Conservation (phyloP, 169 alveolate species). For the Cytauxzoon felis region DNA sequence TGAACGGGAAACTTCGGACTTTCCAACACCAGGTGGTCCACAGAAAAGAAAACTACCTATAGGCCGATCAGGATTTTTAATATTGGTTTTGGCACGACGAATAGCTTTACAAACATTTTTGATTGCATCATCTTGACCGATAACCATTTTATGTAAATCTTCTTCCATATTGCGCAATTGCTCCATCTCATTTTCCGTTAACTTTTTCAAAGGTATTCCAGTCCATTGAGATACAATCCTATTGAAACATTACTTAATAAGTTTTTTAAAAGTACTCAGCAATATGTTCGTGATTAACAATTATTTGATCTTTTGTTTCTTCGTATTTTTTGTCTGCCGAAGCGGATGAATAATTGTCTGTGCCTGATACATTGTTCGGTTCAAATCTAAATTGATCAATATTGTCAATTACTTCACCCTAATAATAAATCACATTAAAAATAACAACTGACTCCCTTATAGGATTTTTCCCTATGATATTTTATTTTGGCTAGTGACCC, state of each 20-base stretch:
- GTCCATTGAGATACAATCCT: slow-evolving; percentile 54
- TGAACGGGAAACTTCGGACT: slow-evolving; percentile 84
- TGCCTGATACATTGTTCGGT: background rate
- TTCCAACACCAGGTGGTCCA: slow-evolving; percentile 88
- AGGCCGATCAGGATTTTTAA: slow-evolving; percentile 83
- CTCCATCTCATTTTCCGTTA: slow-evolving; percentile 45
- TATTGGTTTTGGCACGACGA: slow-evolving; percentile 73
- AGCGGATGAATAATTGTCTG: background rate
- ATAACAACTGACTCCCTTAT: slow-evolving; percentile 1
- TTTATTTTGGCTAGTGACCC: slow-evolving; percentile 80
- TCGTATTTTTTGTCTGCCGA: background rate
- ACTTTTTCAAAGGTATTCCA: slow-evolving; percentile 48
- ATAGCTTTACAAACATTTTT: slow-evolving; percentile 67
- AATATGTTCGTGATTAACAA: slow-evolving; percentile 44
- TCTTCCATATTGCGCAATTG: slow-evolving; percentile 57
- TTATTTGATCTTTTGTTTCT: background rate
- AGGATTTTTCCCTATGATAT: slow-evolving; percentile 7
- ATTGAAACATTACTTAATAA: background rate
- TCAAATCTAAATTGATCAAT: background rate
- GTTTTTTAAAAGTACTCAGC: slow-evolving; percentile 15
- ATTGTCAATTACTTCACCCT: background rate
- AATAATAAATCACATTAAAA: no score
- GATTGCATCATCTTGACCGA: slow-evolving; percentile 74
- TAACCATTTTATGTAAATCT: slow-evolving; percentile 62
- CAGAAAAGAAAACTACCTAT: slow-evolving; percentile 82